Evolutionary conservation across 2,329 filamentous ascomycete species (phyloP).

Genomic region (Calonectria ilicicola): DNA sequence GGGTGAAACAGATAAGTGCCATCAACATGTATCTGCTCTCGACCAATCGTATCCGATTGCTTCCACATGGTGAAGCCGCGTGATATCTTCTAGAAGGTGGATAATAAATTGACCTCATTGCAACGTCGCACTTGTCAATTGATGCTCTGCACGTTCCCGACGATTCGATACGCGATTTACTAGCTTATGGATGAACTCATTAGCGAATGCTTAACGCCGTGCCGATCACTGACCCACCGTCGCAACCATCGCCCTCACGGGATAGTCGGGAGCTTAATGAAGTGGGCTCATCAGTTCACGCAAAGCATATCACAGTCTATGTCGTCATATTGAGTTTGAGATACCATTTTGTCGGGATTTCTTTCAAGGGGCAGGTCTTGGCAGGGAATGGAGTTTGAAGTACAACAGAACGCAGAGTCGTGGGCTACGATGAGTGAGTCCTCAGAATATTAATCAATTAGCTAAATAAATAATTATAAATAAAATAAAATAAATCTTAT

Average conservation of each 20-base stretch:
- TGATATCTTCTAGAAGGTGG: too few species aligned
- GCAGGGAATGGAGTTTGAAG: too few species aligned
- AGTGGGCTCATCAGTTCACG: not conserved
- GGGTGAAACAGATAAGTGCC: not conserved
- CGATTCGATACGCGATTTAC: not conserved
- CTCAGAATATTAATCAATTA: too few species aligned
- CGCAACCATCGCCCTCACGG: not conserved
- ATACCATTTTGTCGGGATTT: not conserved
- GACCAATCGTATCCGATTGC: too few species aligned
- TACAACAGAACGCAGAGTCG: too few species aligned
- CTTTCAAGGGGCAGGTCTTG: too few species aligned
- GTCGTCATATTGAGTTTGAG: not conserved
- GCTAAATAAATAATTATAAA: too few species aligned
- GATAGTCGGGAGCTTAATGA: not conserved
- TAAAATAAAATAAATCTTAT: too few species aligned
- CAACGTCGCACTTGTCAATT: not conserved
- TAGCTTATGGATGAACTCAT: not conserved
- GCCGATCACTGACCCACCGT: not conserved
- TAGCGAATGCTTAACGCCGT: not conserved
- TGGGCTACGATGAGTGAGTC: too few species aligned
- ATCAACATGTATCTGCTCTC: too few species aligned
- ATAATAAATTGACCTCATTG: not conserved
- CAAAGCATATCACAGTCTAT: not conserved
- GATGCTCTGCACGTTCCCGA: not conserved
- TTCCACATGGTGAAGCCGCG: too few species aligned